Evolutionary conservation across 2,329 filamentous ascomycete genomes (phyloP).

Genomic region (Myriosclerotinia scirpicola): DNA sequence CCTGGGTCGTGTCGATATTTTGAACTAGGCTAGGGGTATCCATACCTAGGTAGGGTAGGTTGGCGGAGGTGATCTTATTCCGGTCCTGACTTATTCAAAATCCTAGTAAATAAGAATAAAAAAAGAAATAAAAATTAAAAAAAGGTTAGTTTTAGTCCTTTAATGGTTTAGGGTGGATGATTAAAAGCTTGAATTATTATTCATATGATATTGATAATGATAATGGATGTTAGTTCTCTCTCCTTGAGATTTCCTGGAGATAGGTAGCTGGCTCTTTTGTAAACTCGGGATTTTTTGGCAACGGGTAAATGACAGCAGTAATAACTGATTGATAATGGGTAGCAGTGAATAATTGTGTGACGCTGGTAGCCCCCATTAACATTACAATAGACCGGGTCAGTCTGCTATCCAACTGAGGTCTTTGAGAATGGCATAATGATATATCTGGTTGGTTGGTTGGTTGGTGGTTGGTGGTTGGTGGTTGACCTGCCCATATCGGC

Average conservation of each 20-base stretch:
- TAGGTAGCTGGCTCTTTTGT: too few relatives aligned
- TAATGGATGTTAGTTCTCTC: not conserved
- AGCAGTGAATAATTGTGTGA: not conserved
- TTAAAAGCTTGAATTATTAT: not conserved
- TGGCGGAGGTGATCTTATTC: conserved; percentile 17
- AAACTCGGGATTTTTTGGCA: too few relatives aligned
- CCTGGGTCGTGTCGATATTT: conserved; percentile 15
- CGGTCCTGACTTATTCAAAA: conserved; percentile 5
- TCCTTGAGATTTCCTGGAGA: too few relatives aligned
- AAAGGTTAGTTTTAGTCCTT: not conserved
- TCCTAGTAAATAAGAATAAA: not conserved
- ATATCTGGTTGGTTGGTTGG: not conserved
- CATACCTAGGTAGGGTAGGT: not conserved
- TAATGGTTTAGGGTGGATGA: not conserved
- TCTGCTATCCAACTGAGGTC: not conserved
- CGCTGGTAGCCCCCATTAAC: too few relatives aligned
- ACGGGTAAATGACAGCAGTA: not conserved
- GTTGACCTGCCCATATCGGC: too few relatives aligned
- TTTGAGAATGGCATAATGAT: not conserved
- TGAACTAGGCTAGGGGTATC: conserved; percentile 15
- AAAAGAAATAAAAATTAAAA: not conserved
- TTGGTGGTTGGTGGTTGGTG: not conserved
- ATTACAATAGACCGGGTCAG: too few relatives aligned
- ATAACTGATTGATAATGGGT: not conserved
- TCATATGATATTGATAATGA: not conserved